phyloP scores from a whole-genome alignment of 306 rosid species.

The Mucuna pruriens region DNA sequence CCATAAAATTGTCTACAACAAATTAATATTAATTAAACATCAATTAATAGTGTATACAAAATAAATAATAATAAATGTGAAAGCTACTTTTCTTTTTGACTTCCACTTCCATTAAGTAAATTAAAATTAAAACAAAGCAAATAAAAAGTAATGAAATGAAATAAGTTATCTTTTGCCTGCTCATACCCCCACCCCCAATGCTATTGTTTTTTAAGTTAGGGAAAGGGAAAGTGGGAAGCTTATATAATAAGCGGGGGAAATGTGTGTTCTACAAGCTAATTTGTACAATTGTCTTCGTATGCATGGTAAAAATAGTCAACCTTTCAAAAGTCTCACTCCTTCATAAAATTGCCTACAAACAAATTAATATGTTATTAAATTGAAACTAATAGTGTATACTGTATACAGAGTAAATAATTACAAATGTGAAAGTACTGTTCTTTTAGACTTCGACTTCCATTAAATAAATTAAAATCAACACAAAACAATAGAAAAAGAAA shows the following conservation, averaged over 20 bases:
- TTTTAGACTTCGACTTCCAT: neutral
- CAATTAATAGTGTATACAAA: neutral
- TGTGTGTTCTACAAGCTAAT: neutral
- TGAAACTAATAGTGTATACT: neutral
- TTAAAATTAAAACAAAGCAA: neutral
- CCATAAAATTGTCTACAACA: neutral
- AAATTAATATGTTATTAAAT: neutral
- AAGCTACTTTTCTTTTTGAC: neutral
- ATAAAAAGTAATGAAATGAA: neutral
- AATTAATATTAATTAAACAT: neutral
- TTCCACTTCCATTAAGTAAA: slow-evolving; percentile 18
- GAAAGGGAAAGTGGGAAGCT: no score
- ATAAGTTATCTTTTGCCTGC: neutral
- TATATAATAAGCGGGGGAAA: no score
- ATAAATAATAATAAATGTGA: neutral
- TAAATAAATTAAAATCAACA: neutral
- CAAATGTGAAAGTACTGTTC: neutral
- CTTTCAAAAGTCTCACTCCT: neutral
- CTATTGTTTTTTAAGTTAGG: no score
- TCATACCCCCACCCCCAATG: no score
- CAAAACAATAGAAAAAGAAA: neutral
- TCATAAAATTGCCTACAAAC: neutral
- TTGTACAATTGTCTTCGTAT: neutral
- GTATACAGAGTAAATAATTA: neutral
- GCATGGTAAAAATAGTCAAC: no score